A percentile compares a stretch with the other conserved stretches of the same genome.
Evolutionary conservation across 768 basidiomycete genomes (phyloP).

Genomic region (Termitomyces sp.): DNA sequence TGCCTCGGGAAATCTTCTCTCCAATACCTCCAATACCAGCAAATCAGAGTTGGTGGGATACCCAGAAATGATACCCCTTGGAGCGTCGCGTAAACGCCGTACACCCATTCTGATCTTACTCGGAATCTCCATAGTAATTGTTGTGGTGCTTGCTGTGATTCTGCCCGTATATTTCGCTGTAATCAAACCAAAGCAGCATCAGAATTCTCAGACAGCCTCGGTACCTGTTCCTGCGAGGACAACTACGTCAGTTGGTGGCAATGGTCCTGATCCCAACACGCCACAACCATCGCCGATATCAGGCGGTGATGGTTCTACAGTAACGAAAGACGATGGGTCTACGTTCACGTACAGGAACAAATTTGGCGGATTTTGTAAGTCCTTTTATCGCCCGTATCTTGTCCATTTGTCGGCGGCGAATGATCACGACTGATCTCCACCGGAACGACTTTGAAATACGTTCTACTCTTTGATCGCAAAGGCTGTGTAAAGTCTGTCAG

Average conservation of each 20-base stretch:
- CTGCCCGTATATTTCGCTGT: conserved; percentile 56
- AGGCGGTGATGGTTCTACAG: conserved; percentile 67
- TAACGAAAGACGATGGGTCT: conserved; percentile 61
- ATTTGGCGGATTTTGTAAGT: conserved; percentile 72
- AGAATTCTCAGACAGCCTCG: conserved; percentile 1
- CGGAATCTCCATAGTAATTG: conserved; percentile 30
- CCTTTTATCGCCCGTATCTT: background rate
- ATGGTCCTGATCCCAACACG: conserved; percentile 3
- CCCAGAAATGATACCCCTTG: background rate
- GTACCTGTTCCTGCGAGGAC: conserved; percentile 2
- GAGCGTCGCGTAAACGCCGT: conserved; percentile 11
- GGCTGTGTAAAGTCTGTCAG: conserved; percentile 2
- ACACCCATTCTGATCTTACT: conserved; percentile 19
- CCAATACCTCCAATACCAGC: conserved; percentile 1
- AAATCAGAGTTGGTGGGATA: conserved; percentile 7
- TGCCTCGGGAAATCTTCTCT: conserved; percentile 13
- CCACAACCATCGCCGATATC: conserved; percentile 23
- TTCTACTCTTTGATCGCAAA: background rate
- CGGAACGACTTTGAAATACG: background rate
- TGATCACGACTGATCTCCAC: background rate
- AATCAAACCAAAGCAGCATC: conserved; percentile 34
- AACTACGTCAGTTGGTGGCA: conserved; percentile 6
- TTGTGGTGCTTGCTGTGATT: conserved; percentile 40
- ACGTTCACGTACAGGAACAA: conserved; percentile 74
- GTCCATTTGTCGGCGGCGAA: background rate